Evolutionary conservation across 768 basidiomycete genomes (phyloP).

Genomic region (Zangia roseola): DNA sequence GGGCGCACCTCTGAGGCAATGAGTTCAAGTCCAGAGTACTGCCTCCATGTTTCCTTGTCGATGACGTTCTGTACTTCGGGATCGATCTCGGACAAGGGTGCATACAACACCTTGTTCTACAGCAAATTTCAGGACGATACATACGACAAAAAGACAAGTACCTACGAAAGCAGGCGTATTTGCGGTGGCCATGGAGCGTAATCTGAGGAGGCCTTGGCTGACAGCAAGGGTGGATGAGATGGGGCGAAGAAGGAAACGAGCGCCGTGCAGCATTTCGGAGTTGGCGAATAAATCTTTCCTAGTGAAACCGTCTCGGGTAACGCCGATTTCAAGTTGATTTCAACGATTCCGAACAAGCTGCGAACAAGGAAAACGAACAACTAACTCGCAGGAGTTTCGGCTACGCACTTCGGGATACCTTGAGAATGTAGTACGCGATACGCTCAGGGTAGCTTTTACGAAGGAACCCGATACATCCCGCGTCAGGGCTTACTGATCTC

Average conservation of each 20-base stretch:
- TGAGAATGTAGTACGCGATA: too few species aligned
- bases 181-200: constrained; percentile 58
- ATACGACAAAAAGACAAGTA: constrained; percentile 7
- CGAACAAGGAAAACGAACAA: too few species aligned
- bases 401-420: too few species aligned
- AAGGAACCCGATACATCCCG: too few species aligned
- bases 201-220: constrained; percentile 7
- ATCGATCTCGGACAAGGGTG: constrained; percentile 85
- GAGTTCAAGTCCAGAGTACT: constrained; percentile 96
- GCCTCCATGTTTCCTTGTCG: constrained; percentile 98
- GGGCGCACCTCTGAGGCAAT: constrained; percentile 91
- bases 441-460: too few species aligned
- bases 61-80: constrained; percentile 96
- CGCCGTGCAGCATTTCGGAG: constrained; percentile 30
- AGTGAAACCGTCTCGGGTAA: constrained; percentile 16
- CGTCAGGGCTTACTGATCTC: too few species aligned
- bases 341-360: too few species aligned
- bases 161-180: constrained; percentile 63
- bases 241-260: constrained; percentile 29
- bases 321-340: constrained; percentile 17
- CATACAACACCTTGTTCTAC: constrained; percentile 92
- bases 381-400: too few species aligned
- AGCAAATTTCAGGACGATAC: not conserved
- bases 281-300: constrained; percentile 17
- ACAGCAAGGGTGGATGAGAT: constrained; percentile 18